phyloP scores from a whole-genome alignment of 1,284 basidiomycete genomes.

The Vanrija sp. region DNA sequence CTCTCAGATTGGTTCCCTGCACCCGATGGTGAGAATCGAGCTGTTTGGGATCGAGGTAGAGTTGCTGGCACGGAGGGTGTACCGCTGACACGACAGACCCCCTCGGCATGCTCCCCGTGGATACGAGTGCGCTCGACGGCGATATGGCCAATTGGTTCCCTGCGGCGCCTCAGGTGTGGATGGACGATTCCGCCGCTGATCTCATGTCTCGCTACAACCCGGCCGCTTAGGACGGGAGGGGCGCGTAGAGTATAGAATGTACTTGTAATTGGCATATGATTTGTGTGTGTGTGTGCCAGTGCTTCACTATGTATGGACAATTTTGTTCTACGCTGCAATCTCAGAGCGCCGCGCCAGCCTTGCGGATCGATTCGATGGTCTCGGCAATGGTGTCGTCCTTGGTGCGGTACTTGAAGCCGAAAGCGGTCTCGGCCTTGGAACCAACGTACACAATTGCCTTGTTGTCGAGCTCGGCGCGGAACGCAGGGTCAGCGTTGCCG shows the following conservation, averaged over 20 bases:
- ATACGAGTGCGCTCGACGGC: conserved; percentile 9
- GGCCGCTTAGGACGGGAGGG: no score
- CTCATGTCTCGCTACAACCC: no score
- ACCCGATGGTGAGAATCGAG: no score
- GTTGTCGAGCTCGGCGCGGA: neutral
- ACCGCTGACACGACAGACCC: neutral
- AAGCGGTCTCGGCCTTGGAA: neutral
- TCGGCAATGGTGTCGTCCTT: conserved; percentile 2
- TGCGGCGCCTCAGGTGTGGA: conserved; percentile 17
- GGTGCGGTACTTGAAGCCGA: neutral
- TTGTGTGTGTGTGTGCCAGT: no score
- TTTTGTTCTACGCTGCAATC: no score
- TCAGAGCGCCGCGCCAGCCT: no score
- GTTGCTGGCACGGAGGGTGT: neutral
- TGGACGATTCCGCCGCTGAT: conserved; percentile 1
- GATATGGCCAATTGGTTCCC: conserved; percentile 21
- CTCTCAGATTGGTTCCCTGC: conserved; percentile 16
- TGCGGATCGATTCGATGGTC: neutral
- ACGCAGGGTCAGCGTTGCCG: neutral
- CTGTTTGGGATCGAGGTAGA: neutral
- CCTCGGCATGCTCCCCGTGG: neutral
- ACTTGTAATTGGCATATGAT: no score
- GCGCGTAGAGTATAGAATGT: no score
- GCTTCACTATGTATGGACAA: no score
- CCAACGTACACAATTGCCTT: neutral